phyloP scores from a whole-genome alignment of 768 basidiomycete genomes.

The Kwoniella dendrophila region DNA sequence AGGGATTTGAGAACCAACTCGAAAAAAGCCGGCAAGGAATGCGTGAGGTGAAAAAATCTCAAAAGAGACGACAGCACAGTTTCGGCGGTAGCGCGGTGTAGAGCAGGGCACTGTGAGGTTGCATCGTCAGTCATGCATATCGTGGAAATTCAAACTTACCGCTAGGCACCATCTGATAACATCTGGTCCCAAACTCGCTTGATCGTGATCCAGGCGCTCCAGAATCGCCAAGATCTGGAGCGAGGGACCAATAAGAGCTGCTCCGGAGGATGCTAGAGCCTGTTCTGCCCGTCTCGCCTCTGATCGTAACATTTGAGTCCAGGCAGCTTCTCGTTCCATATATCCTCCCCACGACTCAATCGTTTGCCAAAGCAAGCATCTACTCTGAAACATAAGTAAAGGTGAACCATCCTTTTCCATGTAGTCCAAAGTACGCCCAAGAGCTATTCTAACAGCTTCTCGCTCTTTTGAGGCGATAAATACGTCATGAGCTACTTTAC shows the following conservation, averaged over 20 bases:
- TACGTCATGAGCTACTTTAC: conserved; percentile 35
- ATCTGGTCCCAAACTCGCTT: conserved; percentile 14
- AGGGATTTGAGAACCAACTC: conserved; percentile 12
- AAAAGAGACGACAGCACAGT: conserved; percentile 21
- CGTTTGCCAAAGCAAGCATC: conserved; percentile 24
- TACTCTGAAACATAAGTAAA: conserved; percentile 23
- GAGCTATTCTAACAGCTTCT: conserved; percentile 22
- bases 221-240: conserved; percentile 13
- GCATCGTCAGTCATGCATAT: conserved; percentile 6
- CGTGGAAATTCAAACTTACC: conserved; percentile 18
- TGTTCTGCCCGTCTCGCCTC: conserved; percentile 9
- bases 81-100: conserved; percentile 8
- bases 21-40: conserved; percentile 17
- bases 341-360: conserved; percentile 43
- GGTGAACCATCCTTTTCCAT: neutral
- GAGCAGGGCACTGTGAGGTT: conserved; percentile 13
- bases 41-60: conserved; percentile 29
- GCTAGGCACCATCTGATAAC: conserved; percentile 32
- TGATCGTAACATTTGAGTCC: conserved; percentile 25
- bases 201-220: conserved; percentile 33
- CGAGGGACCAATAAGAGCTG: neutral
- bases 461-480: conserved; percentile 38
- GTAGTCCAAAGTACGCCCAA: conserved; percentile 9
- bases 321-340: conserved; percentile 35
- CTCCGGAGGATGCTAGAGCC: neutral